These are phyloP conservation scores for Ogataea nitratoaversa DNA, from an alignment of 805 yeast genomes.

Conservation along the genomic window DNA sequence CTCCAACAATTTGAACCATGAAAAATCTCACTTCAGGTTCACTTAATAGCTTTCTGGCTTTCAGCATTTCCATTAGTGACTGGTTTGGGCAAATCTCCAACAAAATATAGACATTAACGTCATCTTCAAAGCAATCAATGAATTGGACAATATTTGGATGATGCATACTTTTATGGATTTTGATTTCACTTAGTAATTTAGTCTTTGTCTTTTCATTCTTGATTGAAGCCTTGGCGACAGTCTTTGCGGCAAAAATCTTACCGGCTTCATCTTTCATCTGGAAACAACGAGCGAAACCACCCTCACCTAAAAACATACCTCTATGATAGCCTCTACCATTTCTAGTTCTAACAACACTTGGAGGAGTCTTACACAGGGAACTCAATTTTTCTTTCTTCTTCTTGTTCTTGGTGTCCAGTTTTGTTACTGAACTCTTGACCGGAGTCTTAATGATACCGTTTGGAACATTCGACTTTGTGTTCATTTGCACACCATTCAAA, in stretches of 20 bases:
- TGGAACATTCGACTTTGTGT: conserved; percentile 35
- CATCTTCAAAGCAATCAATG: conserved; percentile 96
- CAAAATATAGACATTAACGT: conserved; percentile 85
- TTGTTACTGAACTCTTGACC: conserved; percentile 33
- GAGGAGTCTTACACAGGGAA: conserved; percentile 93
- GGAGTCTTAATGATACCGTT: conserved; percentile 34
- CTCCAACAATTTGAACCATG: conserved; percentile 91
- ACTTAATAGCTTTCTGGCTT: conserved; percentile 74
- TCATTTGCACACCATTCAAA: conserved; percentile 48
- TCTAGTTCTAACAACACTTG: conserved; percentile 83
- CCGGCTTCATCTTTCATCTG: conserved; percentile 92
- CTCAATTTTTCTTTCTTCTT: conserved; percentile 88
- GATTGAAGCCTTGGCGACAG: conserved; percentile 94
- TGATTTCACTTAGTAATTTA: conserved; percentile 86
- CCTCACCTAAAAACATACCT: conserved; percentile 91
- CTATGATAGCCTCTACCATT: conserved; percentile 85
- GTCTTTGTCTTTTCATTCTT: conserved; percentile 85
- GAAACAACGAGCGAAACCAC: conserved; percentile 98
- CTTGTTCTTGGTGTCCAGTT: conserved; percentile 33
- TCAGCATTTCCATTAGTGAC: conserved; percentile 86
- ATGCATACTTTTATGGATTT: conserved; percentile 84
- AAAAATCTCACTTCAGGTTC: conserved; percentile 91
- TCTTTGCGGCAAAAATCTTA: conserved; percentile 88
- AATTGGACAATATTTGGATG: conserved; percentile 91
- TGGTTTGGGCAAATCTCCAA: conserved; percentile 95